phyloP scores from a whole-genome alignment of 1,284 basidiomycete species.

The Schizophyllum commune region DNA sequence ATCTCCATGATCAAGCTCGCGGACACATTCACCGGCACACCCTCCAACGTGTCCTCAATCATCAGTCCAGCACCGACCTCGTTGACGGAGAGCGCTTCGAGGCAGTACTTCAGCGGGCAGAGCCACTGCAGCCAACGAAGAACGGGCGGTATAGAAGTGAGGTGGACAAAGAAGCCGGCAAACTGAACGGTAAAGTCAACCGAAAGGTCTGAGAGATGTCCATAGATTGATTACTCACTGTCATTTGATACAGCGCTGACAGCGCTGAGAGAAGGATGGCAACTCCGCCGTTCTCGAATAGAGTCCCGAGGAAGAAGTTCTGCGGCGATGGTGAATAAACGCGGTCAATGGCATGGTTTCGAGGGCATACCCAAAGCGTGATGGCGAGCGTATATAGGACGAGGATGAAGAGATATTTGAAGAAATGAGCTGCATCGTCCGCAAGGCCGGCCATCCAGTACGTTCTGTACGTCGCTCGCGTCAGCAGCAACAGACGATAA shows the following conservation, averaged over 20 bases:
- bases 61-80: slow-evolving; percentile 80
- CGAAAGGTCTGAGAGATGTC: background rate
- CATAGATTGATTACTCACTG: slow-evolving; percentile 16
- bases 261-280: slow-evolving; percentile 80
- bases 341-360: no score
- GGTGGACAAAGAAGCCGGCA: slow-evolving; percentile 82
- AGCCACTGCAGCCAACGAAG: slow-evolving; percentile 85
- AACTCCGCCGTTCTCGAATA: slow-evolving; percentile 79
- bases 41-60: slow-evolving; percentile 73
- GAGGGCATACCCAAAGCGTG: slow-evolving; percentile 81
- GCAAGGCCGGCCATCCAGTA: slow-evolving; percentile 93
- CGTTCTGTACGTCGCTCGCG: slow-evolving; percentile 36
- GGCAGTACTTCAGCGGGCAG: slow-evolving; percentile 60
- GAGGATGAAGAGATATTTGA: slow-evolving; percentile 77
- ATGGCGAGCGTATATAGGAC: slow-evolving; percentile 73
- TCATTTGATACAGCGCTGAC: slow-evolving; percentile 76
- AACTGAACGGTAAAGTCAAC: slow-evolving; percentile 22
- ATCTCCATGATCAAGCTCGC: slow-evolving; percentile 78
- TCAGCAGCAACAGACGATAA: slow-evolving; percentile 5
- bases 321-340: slow-evolving; percentile 21
- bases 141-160: slow-evolving; percentile 72
- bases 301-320: slow-evolving; percentile 82
- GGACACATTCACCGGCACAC: slow-evolving; percentile 74
- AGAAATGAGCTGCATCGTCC: slow-evolving; percentile 59
- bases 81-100: slow-evolving; percentile 83